Percentiles rank a stretch among this genome's conserved stretches.
Evolutionary conservation across 2,329 filamentous ascomycete genomes (phyloP).

Genomic region (Trichophyton mentagrophytes): DNA sequence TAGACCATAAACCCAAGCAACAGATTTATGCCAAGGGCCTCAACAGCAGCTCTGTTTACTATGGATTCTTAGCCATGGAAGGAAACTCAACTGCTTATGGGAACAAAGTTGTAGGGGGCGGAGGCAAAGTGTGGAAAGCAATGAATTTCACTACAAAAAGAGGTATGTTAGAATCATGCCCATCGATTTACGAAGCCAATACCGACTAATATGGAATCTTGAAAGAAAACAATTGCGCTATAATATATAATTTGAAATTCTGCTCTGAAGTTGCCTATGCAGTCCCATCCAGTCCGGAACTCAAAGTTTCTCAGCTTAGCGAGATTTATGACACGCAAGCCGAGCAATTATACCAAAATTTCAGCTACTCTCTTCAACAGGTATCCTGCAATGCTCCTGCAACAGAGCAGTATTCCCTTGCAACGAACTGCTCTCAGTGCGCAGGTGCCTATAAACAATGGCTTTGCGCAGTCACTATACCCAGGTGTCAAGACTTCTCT

Average conservation of each 20-base stretch:
- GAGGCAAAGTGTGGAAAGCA: constrained; percentile 59
- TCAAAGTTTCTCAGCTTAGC: constrained; percentile 49
- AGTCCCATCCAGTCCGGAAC: constrained; percentile 67
- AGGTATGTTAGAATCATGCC: constrained; percentile 38
- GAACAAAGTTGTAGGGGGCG: constrained; percentile 50
- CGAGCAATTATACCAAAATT: constrained; percentile 55
- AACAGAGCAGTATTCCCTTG: constrained; percentile 69
- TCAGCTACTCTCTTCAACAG: constrained; percentile 69
- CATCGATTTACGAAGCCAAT: not conserved
- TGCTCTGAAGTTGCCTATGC: constrained; percentile 83
- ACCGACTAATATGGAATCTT: not conserved
- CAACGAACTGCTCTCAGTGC: constrained; percentile 63
- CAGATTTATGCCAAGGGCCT: constrained; percentile 76
- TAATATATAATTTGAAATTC: constrained; percentile 78
- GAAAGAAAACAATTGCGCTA: constrained; percentile 64
- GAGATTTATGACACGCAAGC: constrained; percentile 70
- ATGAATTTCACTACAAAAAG: constrained; percentile 68
- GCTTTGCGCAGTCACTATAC: constrained; percentile 88
- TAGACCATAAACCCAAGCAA: constrained; percentile 59
- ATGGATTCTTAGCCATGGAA: constrained; percentile 56
- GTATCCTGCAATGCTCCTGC: constrained; percentile 67
- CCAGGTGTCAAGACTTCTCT: constrained; percentile 76
- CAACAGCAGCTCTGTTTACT: constrained; percentile 58
- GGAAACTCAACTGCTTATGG: constrained; percentile 43
- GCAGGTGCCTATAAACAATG: constrained; percentile 74